Evolutionary conservation across 352 stramenopile species (phyloP).

Genomic region (Phytophthora hibernalis): DNA sequence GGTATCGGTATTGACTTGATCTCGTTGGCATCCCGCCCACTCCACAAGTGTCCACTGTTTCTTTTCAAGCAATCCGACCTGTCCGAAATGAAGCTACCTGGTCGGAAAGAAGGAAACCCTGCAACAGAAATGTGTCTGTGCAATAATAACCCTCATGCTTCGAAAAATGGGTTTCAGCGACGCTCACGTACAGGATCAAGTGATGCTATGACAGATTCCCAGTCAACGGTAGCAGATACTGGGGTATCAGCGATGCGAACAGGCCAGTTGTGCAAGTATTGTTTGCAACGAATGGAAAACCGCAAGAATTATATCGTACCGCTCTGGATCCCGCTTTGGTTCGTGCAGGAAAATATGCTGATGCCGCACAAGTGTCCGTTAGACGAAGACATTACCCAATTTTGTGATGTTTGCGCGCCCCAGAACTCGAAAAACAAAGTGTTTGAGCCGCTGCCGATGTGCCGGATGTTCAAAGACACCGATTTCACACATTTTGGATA

Average conservation of each 20-base stretch:
- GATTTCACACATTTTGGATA: conserved; percentile 44
- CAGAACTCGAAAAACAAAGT: conserved; percentile 50
- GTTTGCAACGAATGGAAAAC: conserved; percentile 59
- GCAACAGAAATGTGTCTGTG: conserved; percentile 57
- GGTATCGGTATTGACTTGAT: conserved; percentile 99
- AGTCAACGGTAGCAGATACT: conserved; percentile 41
- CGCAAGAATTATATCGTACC: conserved; percentile 79
- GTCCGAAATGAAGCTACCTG: conserved; percentile 64
- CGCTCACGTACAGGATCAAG: conserved; percentile 53
- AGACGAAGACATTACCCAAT: conserved; percentile 71
- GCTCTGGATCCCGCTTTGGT: conserved; percentile 85
- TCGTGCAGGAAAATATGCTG: conserved; percentile 86
- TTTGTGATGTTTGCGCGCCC: conserved; percentile 69
- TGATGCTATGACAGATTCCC: conserved; percentile 50
- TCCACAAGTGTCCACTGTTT: conserved; percentile 98
- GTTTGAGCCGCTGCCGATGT: conserved; percentile 82
- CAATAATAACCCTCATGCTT: conserved; percentile 40
- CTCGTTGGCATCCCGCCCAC: conserved; percentile 92
- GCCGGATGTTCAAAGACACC: conserved; percentile 72
- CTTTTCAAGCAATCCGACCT: conserved; percentile 92
- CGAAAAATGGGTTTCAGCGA: conserved; percentile 44
- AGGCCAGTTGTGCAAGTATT: conserved; percentile 74
- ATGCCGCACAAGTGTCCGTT: conserved; percentile 70
- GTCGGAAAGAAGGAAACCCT: conserved; percentile 46
- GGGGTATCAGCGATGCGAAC: conserved; percentile 46